A percentile compares a stretch with the other conserved stretches of the same genome.
phyloP scores from a whole-genome alignment of 1,139 yeast species.

The Blastobotrys illinoisensis region DNA sequence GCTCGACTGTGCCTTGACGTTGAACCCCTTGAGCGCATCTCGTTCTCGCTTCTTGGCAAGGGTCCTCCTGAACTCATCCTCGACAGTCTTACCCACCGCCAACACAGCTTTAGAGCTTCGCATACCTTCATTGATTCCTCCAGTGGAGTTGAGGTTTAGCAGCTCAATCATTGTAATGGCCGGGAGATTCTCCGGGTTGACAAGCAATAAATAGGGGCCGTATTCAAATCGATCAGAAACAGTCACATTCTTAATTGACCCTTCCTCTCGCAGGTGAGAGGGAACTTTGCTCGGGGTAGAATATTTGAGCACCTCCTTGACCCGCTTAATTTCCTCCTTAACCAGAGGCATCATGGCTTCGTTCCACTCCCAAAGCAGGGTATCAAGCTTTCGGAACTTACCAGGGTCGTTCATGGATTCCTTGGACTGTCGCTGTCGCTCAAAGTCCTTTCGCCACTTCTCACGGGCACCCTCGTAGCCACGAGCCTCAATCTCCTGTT shows the following conservation, averaged over 20 bases:
- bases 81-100: conserved; percentile 79
- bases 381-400: conserved; percentile 54
- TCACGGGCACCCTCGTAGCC: conserved; percentile 83
- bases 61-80: conserved; percentile 74
- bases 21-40: conserved; percentile 37
- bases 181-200: conserved; percentile 75
- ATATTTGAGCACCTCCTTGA: conserved; percentile 24
- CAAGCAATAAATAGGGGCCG: conserved; percentile 71
- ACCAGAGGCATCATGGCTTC: conserved; percentile 64
- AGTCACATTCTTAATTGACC: conserved; percentile 16
- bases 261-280: conserved; percentile 14
- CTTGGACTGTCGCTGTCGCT: conserved; percentile 25
- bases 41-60: conserved; percentile 42
- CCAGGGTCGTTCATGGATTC: conserved; percentile 1
- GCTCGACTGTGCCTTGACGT: background rate
- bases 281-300: conserved; percentile 16
- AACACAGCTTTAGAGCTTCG: conserved; percentile 77
- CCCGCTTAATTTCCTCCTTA: conserved; percentile 51
- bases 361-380: conserved; percentile 74
- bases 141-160: conserved; percentile 61
- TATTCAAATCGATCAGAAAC: conserved; percentile 55
- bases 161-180: conserved; percentile 81
- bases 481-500: conserved; percentile 64
- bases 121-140: conserved; percentile 80
- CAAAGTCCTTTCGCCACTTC: conserved; percentile 83